Percentiles rank a stretch among this genome's conserved stretches.
phyloP scores from a whole-genome alignment of 345 rosid genomes.

The Camelina laxa region DNA sequence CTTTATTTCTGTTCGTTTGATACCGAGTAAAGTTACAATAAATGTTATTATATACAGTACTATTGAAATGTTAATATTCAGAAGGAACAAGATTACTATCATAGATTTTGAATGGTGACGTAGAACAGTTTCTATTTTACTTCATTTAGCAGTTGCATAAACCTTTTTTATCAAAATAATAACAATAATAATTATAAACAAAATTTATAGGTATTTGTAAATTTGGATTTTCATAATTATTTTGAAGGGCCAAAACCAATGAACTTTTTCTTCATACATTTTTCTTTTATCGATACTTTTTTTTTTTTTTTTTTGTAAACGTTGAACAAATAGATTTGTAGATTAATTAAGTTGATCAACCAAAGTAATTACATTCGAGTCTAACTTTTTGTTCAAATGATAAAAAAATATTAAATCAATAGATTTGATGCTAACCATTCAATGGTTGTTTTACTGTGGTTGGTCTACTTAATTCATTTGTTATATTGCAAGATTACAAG shows the following conservation, averaged over 20 bases:
- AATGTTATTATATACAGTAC: background rate
- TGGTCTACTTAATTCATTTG: background rate
- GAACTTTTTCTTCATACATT: background rate
- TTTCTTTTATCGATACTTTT: background rate
- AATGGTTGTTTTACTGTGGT: too few relatives aligned
- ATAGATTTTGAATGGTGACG: conserved; percentile 1
- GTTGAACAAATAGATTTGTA: background rate
- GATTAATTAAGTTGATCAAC: too few relatives aligned
- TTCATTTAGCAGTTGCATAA: background rate
- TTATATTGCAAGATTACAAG: conserved; percentile 1
- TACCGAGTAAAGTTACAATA: conserved; percentile 8
- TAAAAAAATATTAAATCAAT: too few relatives aligned
- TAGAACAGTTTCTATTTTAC: background rate
- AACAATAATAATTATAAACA: too few relatives aligned
- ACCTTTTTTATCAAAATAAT: background rate
- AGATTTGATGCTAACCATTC: too few relatives aligned
- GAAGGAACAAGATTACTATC: background rate
- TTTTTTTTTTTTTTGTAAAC: too few relatives aligned
- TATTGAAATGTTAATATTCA: background rate
- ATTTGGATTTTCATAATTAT: background rate
- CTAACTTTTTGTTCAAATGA: too few relatives aligned
- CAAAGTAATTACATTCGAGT: too few relatives aligned
- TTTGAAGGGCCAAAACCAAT: background rate
- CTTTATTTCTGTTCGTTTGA: conserved; percentile 20
- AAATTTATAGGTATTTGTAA: background rate